These are phyloP conservation scores for Cladosporium sphaerospermum DNA, from an alignment of 2,329 filamentous ascomycete genomes.

Conservation along the genomic window DNA sequence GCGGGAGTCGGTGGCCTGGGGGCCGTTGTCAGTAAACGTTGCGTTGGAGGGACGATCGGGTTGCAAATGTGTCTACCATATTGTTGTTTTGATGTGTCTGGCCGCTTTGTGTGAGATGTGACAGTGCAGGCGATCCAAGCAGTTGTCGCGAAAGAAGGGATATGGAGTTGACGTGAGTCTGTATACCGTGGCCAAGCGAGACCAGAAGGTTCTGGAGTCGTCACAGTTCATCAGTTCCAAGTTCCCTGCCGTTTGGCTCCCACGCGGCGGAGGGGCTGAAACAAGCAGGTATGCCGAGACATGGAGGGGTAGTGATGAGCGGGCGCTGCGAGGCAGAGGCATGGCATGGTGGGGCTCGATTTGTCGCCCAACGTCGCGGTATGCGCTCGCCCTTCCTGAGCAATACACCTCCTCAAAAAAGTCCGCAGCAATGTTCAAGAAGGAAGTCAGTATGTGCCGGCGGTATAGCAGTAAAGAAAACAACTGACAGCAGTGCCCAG, in stretches of 20 bases:
- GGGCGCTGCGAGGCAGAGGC: too few relatives aligned
- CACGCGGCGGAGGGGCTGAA: too few relatives aligned
- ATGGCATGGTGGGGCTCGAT: neutral
- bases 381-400: neutral
- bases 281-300: too few relatives aligned
- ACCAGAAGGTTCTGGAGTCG: too few relatives aligned
- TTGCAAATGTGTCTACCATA: neutral
- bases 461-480: neutral
- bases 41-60: neutral
- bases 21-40: conserved; percentile 4
- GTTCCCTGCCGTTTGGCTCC: too few relatives aligned
- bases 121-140: too few relatives aligned
- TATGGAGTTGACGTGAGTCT: too few relatives aligned
- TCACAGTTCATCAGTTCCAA: too few relatives aligned
- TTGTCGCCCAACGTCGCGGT: neutral
- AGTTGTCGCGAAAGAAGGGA: too few relatives aligned
- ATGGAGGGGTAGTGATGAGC: too few relatives aligned
- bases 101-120: neutral
- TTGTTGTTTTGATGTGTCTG: neutral
- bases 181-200: too few relatives aligned
- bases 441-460: conserved; percentile 58
- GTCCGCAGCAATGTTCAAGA: conserved; percentile 72
- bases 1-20: conserved; percentile 46
- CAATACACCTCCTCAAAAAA: neutral
- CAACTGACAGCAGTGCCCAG: conserved; percentile 16